Evolutionary conservation across 1,284 basidiomycete genomes (phyloP).

Genomic region (Boletellus deceptivus): DNA sequence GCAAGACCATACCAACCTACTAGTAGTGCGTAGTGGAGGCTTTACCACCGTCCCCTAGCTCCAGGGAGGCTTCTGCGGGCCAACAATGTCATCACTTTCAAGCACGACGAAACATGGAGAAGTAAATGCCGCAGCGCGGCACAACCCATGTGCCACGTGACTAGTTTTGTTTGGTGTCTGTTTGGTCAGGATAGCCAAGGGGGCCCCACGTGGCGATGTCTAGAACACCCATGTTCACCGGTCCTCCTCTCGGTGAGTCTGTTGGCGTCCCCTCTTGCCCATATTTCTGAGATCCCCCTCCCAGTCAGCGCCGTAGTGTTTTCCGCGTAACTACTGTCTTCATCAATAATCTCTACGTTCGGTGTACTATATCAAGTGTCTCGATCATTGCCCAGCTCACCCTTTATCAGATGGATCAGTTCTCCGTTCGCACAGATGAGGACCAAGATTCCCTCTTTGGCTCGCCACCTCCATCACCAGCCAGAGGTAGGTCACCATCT

Average conservation of each 20-base stretch:
- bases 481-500: slow-evolving; percentile 69
- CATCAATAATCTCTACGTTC: slow-evolving; percentile 6
- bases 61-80: too few relatives aligned
- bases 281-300: neutral
- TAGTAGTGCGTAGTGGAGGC: too few relatives aligned
- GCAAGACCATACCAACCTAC: too few relatives aligned
- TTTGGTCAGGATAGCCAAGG: slow-evolving; percentile 6
- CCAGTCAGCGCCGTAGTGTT: neutral
- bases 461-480: slow-evolving; percentile 70
- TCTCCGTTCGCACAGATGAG: slow-evolving; percentile 26
- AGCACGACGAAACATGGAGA: too few relatives aligned
- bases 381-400: slow-evolving; percentile 18
- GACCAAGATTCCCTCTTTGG: slow-evolving; percentile 76
- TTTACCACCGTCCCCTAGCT: too few relatives aligned
- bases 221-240: neutral
- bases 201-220: neutral
- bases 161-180: slow-evolving; percentile 16
- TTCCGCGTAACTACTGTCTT: neutral
- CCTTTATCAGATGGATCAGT: slow-evolving; percentile 22
- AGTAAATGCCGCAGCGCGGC: too few relatives aligned
- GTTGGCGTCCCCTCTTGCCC: neutral
- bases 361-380: slow-evolving; percentile 13
- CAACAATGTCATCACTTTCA: too few relatives aligned
- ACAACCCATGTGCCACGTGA: slow-evolving; percentile 1
- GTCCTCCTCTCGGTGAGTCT: slow-evolving; percentile 9